phyloP scores from a whole-genome alignment of 169 alveolate species.

The Plasmodium coatneyi region DNA sequence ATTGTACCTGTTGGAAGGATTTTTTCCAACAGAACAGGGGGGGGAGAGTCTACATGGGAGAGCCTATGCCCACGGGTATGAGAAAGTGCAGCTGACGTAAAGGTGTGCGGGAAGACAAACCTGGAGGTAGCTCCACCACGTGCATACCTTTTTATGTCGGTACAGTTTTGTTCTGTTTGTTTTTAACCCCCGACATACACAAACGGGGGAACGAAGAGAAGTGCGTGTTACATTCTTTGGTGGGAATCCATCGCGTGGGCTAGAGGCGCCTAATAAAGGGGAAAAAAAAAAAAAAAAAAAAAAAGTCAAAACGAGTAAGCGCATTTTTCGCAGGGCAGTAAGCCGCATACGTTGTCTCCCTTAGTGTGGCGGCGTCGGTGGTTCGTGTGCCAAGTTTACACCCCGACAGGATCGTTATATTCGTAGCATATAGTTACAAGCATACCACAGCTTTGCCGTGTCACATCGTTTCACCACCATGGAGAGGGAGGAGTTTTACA shows the following conservation, averaged over 20 bases:
- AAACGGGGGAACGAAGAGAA: not conserved
- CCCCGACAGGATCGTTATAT: not conserved
- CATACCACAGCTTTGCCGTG: too few relatives aligned
- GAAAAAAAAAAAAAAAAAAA: not conserved
- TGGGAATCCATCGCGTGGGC: not conserved
- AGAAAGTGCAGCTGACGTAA: not conserved
- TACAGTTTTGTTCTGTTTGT: not conserved
- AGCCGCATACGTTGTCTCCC: not conserved
- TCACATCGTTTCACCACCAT: not conserved
- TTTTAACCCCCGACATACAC: not conserved
- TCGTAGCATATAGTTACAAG: too few relatives aligned
- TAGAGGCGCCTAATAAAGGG: not conserved
- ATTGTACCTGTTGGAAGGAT: not conserved
- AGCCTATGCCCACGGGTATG: not conserved
- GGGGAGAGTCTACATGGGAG: not conserved
- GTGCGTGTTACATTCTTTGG: not conserved
- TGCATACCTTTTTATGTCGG: not conserved
- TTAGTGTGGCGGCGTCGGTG: not conserved
- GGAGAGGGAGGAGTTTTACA: slow-evolving; percentile 59
- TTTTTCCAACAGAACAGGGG: not conserved
- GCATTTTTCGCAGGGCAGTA: not conserved
- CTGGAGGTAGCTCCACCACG: not conserved
- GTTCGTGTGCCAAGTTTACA: not conserved
- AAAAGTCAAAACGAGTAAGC: not conserved
- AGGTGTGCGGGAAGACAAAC: not conserved